A percentile compares a stretch with the other conserved stretches of the same genome.
phyloP scores from a whole-genome alignment of 441 rosid genomes.

The Breynia disticha region DNA sequence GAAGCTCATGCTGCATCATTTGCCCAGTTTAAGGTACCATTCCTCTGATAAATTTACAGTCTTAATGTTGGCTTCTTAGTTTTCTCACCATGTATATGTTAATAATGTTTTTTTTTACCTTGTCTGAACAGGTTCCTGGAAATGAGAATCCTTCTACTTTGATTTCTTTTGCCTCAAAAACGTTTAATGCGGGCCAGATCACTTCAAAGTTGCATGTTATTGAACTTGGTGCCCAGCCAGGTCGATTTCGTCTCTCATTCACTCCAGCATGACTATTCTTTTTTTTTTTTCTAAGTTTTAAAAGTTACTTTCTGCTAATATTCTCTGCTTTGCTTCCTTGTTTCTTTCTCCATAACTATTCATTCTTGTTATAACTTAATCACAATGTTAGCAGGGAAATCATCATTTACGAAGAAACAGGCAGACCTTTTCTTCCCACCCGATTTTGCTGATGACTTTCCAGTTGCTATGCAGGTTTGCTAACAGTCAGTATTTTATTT shows the following conservation, averaged over 20 bases:
- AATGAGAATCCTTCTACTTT: constrained; percentile 91
- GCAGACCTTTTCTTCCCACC: constrained; percentile 99
- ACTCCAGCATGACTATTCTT: constrained; percentile 1
- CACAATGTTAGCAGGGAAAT: constrained; percentile 48
- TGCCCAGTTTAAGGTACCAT: constrained; percentile 65
- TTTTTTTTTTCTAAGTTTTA: background rate
- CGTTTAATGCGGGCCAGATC: constrained; percentile 85
- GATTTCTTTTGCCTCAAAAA: constrained; percentile 84
- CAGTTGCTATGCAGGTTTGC: constrained; percentile 98
- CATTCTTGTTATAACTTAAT: background rate
- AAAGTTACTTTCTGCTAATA: background rate
- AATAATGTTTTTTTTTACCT: background rate
- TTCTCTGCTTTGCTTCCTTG: background rate
- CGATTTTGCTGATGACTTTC: constrained; percentile 99
- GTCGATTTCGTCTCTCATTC: constrained; percentile 31
- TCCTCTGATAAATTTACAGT: constrained; percentile 1
- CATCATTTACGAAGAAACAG: constrained; percentile 91
- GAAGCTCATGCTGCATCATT: constrained; percentile 99
- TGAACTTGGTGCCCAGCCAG: constrained; percentile 99
- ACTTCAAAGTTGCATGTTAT: constrained; percentile 92
- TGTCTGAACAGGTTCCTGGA: constrained; percentile 65
- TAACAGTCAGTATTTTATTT: constrained; percentile 1
- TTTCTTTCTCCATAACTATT: background rate
- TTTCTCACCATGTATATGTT: background rate
- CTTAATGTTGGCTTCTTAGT: constrained; percentile 2